Evolutionary conservation across 2,329 filamentous ascomycete species (phyloP), one percentile per base, ranked within the genome.

Genomic region (Periconia digitata): DNA sequence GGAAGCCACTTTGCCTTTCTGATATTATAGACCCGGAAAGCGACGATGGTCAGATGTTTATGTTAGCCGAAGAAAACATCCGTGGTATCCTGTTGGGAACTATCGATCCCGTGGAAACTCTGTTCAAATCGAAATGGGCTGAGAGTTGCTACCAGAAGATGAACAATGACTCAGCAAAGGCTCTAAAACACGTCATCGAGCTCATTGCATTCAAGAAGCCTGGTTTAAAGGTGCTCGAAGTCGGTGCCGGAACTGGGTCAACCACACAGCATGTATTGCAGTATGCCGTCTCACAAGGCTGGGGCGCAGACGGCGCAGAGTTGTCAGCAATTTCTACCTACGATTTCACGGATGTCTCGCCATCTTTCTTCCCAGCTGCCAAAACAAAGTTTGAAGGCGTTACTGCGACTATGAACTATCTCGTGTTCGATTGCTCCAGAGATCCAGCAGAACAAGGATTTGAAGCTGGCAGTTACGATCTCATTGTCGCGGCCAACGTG

Each of bases 141-240:
- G 38, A 40, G 21, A 20, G 27, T 10, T 40, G 27, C 21, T 29
- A 42, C 23, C 40, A 42, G 21, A 23, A 24, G 24, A 6, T 23
- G n/a, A 42, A 32, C 16, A 21, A 10, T 7, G 23, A 23, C 12
- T n/a, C 23, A 13, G 3, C 29, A 12, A 29, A 18, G 24, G 17
- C 15, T 10, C 40, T 42, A 5, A 15, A 42, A 32, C 22, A 29
- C 24, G 15, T 42, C 12, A 42, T 42, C 5, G 40, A 38, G 15
- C 41, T 29, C n/a, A 24, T 48, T 8, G 20, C 29, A 12, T 50
- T 50, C 44, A 40, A 47, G 29, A 70, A 56, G 15, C 71, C 72
- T 3, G 35, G 29, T 1, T 55, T 71, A 1, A 64, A 50, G 4
- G 38, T 52, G n/a, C 17, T 56, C 6, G 55, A 58, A 40, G 27